These are phyloP conservation scores for Coleophoma eucalyptorum DNA, from an alignment of 2,329 filamentous ascomycete species.

Conservation along the genomic window DNA sequence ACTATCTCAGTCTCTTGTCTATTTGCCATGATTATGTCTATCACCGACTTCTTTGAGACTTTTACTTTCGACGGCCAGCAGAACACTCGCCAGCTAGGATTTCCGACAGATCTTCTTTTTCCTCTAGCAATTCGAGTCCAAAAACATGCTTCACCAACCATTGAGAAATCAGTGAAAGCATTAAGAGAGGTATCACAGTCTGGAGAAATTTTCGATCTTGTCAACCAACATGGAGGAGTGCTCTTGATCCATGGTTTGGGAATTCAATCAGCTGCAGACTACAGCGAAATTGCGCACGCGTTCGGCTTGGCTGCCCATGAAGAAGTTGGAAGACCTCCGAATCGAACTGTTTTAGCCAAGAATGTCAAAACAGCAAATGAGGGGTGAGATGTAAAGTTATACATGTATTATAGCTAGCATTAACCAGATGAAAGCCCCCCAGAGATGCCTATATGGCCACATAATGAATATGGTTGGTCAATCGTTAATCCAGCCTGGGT, in stretches of 20 bases:
- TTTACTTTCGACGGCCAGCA: background rate
- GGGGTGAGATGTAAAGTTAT: constrained; percentile 16
- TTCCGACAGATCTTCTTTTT: constrained; percentile 13
- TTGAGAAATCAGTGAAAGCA: constrained; percentile 3
- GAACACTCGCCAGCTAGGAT: background rate
- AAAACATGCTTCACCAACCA: background rate
- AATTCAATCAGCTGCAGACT: constrained; percentile 39
- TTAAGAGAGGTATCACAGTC: constrained; percentile 17
- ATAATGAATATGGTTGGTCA: constrained; percentile 34
- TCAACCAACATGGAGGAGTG: constrained; percentile 32
- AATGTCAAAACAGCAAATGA: constrained; percentile 45
- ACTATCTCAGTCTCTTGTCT: background rate
- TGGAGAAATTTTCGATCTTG: constrained; percentile 20
- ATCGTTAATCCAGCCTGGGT: constrained; percentile 33
- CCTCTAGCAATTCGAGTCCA: background rate
- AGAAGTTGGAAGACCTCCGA: constrained; percentile 45
- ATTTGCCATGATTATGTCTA: background rate
- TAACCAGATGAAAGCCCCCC: constrained; percentile 19
- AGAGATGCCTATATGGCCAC: constrained; percentile 34
- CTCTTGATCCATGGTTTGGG: constrained; percentile 42
- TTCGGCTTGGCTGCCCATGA: constrained; percentile 44
- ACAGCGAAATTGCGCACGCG: constrained; percentile 43
- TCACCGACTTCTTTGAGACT: background rate
- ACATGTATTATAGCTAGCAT: background rate
- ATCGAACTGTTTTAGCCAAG: constrained; percentile 37